Base-by-base conservation (phyloP, 352 stramenopile species). In the Phytopythium chamaehyphon region DNA sequence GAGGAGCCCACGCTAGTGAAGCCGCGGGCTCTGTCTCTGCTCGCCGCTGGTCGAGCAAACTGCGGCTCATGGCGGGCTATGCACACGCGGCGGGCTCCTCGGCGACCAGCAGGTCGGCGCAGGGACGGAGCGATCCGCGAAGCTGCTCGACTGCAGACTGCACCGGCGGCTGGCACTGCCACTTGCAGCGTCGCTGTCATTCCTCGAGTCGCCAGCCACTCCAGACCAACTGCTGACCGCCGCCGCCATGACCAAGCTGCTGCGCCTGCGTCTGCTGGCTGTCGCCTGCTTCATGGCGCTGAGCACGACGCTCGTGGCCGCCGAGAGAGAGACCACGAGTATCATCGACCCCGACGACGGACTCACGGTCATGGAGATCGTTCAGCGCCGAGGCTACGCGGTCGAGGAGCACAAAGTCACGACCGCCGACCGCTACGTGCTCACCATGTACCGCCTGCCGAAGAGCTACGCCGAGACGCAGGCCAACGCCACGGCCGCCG, bases 371-470 rank as follows among this genome's bases (percentile, higher is more conserved):
- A 77, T 66, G 61, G 22, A 82, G 62, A 70, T 83, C 33, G 54
- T 85, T 6, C 7, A 70, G 42, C 45, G 57, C 10, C 69, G 74
- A n/a, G 75, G 75, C 23, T 86, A 86, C 54, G 44, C 60, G 40
- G 62, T 84, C 31, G 72, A 86, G 45, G 62, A 73, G 51, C 75
- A 86, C 57, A 64, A 82, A 23, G 75, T 86, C 35, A 72, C 67
- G 15, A 86, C 75, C 14, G 62, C 47, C 11, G 75, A 86, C 47
- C 54, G 64, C 40, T 86, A 83, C 56, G 73, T 87, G 51, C 61
- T 86, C 35, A 84, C 72, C 16, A 84, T 86, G 72, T 86, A 84
- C 44, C 72, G 72, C 18, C 51, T 86, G 21, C 75, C 75, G 11
- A 77, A 76, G 43, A 79, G 67, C 9, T 81, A 73, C 66, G 55